These are phyloP conservation scores for Strobilomyces dryophilus DNA, from an alignment of 768 basidiomycete species.

Conservation along the genomic window DNA sequence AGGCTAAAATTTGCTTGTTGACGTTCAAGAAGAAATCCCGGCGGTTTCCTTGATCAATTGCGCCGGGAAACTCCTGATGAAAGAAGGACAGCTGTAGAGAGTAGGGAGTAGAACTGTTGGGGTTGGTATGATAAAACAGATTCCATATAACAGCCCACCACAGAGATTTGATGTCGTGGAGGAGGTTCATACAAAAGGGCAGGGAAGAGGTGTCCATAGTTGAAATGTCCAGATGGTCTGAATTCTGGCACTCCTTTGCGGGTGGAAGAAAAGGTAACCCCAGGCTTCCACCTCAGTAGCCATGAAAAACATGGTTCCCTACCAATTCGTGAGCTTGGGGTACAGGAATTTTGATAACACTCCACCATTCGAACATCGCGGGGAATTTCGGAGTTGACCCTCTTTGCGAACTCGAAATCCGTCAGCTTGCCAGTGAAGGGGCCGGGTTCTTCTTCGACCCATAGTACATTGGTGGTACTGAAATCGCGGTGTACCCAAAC, in stretches of 20 bases:
- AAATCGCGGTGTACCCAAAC: not conserved
- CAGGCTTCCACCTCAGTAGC: conserved; percentile 6
- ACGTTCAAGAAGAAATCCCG: too few relatives aligned
- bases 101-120: too few relatives aligned
- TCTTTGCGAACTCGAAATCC: conserved; percentile 14
- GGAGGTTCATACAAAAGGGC: conserved; percentile 12
- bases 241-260: too few relatives aligned
- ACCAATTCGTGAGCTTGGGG: not conserved
- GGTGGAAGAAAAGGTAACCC: not conserved
- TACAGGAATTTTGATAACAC: not conserved
- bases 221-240: not conserved
- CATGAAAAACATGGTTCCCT: conserved; percentile 15
- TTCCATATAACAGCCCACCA: conserved; percentile 13
- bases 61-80: too few relatives aligned
- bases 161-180: conserved; percentile 11
- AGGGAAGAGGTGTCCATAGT: too few relatives aligned
- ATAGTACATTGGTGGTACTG: not conserved
- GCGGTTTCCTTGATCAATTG: too few relatives aligned
- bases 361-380: conserved; percentile 10
- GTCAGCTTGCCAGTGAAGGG: conserved; percentile 5
- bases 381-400: not conserved
- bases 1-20: too few relatives aligned
- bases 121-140: not conserved
- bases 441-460: not conserved
- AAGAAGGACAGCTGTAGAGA: too few relatives aligned